phyloP scores from a whole-genome alignment of 1,284 basidiomycete genomes.

The Chondrostereum purpureum region DNA sequence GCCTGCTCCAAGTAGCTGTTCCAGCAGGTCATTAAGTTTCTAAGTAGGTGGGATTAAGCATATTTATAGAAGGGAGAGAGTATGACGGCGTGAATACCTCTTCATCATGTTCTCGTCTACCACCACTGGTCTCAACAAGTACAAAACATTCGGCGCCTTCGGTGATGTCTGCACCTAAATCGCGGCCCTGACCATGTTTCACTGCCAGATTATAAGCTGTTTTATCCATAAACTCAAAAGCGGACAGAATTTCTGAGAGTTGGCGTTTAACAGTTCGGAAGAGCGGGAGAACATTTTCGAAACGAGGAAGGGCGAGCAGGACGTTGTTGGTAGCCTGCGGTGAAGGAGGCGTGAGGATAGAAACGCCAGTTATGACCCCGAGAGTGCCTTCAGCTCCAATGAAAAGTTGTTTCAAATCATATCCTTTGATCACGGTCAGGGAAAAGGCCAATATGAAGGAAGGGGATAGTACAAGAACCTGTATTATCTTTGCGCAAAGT shows the following conservation, averaged over 20 bases:
- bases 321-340: conserved; percentile 80
- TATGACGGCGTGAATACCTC: no score
- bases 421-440: conserved; percentile 51
- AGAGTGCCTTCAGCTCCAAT: conserved; percentile 97
- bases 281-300: conserved; percentile 68
- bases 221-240: conserved; percentile 96
- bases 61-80: not conserved
- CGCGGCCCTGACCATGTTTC: conserved; percentile 66
- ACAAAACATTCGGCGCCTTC: conserved; percentile 85
- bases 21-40: conserved; percentile 86
- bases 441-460: conserved; percentile 6
- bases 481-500: conserved; percentile 97
- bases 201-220: conserved; percentile 83
- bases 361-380: conserved; percentile 92
- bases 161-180: conserved; percentile 61
- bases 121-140: conserved; percentile 92
- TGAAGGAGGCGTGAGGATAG: conserved; percentile 89
- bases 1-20: conserved; percentile 73
- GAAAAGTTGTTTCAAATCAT: conserved; percentile 98
- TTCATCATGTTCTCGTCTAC: conserved; percentile 91
- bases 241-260: conserved; percentile 93
- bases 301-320: conserved; percentile 69
- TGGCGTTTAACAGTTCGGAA: conserved; percentile 66
- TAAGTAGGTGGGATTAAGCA: conserved; percentile 22
- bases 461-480: conserved; percentile 40